These are phyloP conservation scores for Sporothrix schenckii DNA, from an alignment of 2,329 filamentous ascomycete genomes.

Conservation along the genomic window DNA sequence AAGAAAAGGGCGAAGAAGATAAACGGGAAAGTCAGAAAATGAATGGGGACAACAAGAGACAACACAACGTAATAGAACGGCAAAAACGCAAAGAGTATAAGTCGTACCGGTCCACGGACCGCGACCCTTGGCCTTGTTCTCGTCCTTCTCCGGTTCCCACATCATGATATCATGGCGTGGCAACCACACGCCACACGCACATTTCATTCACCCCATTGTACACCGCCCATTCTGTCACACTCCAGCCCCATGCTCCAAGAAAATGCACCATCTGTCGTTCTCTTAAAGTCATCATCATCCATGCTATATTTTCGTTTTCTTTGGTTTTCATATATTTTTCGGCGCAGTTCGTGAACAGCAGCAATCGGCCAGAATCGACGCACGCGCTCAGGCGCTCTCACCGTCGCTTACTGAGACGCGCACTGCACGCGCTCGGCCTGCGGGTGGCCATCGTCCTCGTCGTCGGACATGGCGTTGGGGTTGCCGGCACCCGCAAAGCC, in stretches of 20 bases:
- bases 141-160: background rate
- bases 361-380: background rate
- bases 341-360: background rate
- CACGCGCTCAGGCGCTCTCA: background rate
- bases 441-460: constrained; percentile 75
- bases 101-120: constrained; percentile 5
- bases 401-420: constrained; percentile 71
- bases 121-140: background rate
- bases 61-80: constrained; percentile 23
- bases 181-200: background rate
- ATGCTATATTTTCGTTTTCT: background rate
- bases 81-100: background rate
- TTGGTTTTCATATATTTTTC: background rate
- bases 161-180: background rate
- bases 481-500: constrained; percentile 57
- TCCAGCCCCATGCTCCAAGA: constrained; percentile 3
- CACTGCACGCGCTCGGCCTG: constrained; percentile 83
- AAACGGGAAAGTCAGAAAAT: background rate
- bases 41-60: background rate
- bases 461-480: constrained; percentile 66
- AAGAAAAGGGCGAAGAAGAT: constrained; percentile 15
- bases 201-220: background rate
- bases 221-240: constrained; percentile 21
- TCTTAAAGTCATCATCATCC: constrained; percentile 1
- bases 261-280: constrained; percentile 6